Conservation (phyloP, 2,329 filamentous ascomycete species). For the Penicillium sp. region DNA sequence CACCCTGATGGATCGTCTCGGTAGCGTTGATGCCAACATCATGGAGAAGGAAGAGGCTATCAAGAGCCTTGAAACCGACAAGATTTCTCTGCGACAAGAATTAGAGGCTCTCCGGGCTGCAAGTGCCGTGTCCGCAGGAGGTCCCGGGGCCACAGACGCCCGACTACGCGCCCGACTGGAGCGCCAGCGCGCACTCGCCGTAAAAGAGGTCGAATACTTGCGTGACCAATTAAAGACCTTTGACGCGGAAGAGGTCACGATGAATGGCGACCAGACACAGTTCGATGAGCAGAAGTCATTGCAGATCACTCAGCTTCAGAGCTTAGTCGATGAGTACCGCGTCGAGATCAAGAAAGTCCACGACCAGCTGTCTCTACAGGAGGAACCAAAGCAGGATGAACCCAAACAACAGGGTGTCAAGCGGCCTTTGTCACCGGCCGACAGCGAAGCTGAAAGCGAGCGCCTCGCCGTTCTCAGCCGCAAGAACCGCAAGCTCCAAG, state of each 20-base stretch:
- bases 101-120: conserved; percentile 68
- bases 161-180: conserved; percentile 76
- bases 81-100: conserved; percentile 64
- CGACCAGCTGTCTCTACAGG: conserved; percentile 69
- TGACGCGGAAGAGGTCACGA: conserved; percentile 83
- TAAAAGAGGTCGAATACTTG: conserved; percentile 92
- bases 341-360: conserved; percentile 75
- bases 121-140: conserved; percentile 32
- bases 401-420: conserved; percentile 59
- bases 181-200: conserved; percentile 78
- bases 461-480: conserved; percentile 81
- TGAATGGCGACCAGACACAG: conserved; percentile 68
- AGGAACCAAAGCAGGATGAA: conserved; percentile 49
- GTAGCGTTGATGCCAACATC: conserved; percentile 75
- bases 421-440: conserved; percentile 62
- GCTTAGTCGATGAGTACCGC: conserved; percentile 84
- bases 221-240: conserved; percentile 88
- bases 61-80: conserved; percentile 70
- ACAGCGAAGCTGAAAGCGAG: conserved; percentile 60
- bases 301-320: conserved; percentile 79
- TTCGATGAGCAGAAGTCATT: conserved; percentile 74
- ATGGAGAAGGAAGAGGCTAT: conserved; percentile 76
- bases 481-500: conserved; percentile 83
- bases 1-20: conserved; percentile 77
- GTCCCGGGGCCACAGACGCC: conserved; percentile 58